Conservation (phyloP, 768 basidiomycete genomes). For the Boletellus sp. region DNA sequence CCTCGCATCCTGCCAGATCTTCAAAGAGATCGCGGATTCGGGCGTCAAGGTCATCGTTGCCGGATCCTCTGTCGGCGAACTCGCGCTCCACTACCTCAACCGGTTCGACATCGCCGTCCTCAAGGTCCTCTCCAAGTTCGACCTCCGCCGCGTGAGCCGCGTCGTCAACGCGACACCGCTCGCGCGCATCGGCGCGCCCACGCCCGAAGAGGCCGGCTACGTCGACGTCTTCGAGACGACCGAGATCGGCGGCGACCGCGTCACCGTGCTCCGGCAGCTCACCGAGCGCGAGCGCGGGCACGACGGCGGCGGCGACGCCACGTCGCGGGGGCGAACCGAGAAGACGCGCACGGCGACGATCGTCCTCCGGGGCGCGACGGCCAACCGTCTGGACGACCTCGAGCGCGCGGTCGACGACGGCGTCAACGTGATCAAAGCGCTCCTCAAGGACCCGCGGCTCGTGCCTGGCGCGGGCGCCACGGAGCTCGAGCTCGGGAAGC, state of each 20-base stretch:
- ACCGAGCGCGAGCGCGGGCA: constrained; percentile 60
- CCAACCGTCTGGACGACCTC: constrained; percentile 91
- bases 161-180: constrained; percentile 96
- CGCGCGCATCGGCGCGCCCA: constrained; percentile 93
- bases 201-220: constrained; percentile 91
- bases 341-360: constrained; percentile 90
- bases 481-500: constrained; percentile 86
- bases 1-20: constrained; percentile 54
- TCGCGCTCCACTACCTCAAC: constrained; percentile 96
- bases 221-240: constrained; percentile 93
- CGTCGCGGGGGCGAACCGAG: constrained; percentile 42
- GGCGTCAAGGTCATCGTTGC: constrained; percentile 94
- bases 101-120: constrained; percentile 90
- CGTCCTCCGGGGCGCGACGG: constrained; percentile 91
- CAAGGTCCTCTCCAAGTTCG: constrained; percentile 97
- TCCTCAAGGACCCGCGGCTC: constrained; percentile 85
- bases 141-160: constrained; percentile 88
- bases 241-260: constrained; percentile 96
- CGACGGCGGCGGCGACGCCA: constrained; percentile 28
- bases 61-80: constrained; percentile 89
- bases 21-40: constrained; percentile 95
- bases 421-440: constrained; percentile 89
- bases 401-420: constrained; percentile 97
- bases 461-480: constrained; percentile 94
- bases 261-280: constrained; percentile 91